Evolutionary conservation across 805 yeast species (phyloP), one percentile per base, ranked within the genome.

Genomic region (Huiozyma sinensis): DNA sequence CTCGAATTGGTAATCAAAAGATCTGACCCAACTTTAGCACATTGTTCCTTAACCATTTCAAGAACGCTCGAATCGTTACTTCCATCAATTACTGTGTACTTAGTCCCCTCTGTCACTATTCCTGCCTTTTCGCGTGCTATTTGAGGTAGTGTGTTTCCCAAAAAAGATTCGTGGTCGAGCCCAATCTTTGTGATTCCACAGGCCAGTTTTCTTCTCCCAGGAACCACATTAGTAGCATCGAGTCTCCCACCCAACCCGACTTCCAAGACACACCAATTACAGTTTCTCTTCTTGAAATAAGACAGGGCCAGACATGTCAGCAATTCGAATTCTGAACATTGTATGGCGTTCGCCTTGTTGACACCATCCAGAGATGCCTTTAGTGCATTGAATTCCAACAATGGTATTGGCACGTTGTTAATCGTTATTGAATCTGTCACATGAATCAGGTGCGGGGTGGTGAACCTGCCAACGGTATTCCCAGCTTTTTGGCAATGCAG

Each of bases 181-280:
- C 90, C 92, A 24, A 90, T 81, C 56, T 86, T 85, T 5, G 96
- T 79, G 37, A 92, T 81, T 1, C 82, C 95, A 7, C 88, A 75
- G 6, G 71, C 76, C 33, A 82, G 43, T 30, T 78, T 78, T 11
- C 77, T 71, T 8, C 49, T 47, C 1, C 63, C 63, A 7, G 64
- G 63, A 1, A 82, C 59, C 0, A 84, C 84, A 65, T 90, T 90
- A 0, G 98, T 90, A 1, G 97, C 86, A 63, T 90, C 98, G 9
- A 78, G 59, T 36, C 83, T 63, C 0, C 98, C 98, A 2, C 98
- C 98, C 6, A 92, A 66, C 0, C 98, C 98, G 4, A 88, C 97
- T 61, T 90, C 98, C n/a, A 90, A 63, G 0, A 90, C 77, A 0
- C 95, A 96, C 44, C 83, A 65, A 27, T 81, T 79, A 6, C 88